Evolutionary conservation across 1,284 basidiomycete species (phyloP).

Genomic region (Marasmius oreades): DNA sequence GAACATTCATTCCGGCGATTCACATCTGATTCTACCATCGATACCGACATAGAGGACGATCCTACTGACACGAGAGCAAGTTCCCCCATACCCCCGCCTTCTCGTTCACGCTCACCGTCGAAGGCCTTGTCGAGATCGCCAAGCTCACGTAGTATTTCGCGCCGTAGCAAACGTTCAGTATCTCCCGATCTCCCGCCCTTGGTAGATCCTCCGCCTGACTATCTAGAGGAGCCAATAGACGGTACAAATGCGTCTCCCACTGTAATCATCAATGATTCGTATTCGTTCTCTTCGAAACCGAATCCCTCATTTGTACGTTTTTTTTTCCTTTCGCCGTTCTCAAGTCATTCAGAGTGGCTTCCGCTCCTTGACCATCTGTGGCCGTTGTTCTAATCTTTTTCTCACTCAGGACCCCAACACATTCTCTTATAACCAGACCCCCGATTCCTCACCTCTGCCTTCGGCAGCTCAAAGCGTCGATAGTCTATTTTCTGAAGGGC

Average conservation of each 20-base stretch:
- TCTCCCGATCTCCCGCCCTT: conserved; percentile 8
- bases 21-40: not conserved
- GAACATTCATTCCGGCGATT: conserved; percentile 44
- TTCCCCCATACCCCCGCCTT: not conserved
- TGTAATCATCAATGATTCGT: not conserved
- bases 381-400: not conserved
- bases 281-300: conserved; percentile 30
- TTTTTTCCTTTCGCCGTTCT: conserved; percentile 16
- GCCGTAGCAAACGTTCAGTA: conserved; percentile 1
- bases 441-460: conserved; percentile 14
- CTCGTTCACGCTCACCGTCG: conserved; percentile 1
- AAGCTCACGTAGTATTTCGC: not conserved
- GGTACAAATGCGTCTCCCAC: not conserved
- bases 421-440: conserved; percentile 44
- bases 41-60: not conserved
- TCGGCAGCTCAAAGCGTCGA: conserved; percentile 20
- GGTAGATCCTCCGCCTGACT: conserved; percentile 5
- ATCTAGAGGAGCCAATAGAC: not conserved
- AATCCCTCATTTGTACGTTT: conserved; percentile 48
- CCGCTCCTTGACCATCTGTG: no score
- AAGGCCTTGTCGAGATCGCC: not conserved
- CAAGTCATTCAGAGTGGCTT: not conserved
- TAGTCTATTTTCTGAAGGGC: conserved; percentile 5
- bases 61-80: not conserved
- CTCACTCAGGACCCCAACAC: conserved; percentile 35